Evolutionary conservation across 768 basidiomycete species (phyloP), one percentile per base, ranked within the genome.

Genomic region (Grammothele lineata): DNA sequence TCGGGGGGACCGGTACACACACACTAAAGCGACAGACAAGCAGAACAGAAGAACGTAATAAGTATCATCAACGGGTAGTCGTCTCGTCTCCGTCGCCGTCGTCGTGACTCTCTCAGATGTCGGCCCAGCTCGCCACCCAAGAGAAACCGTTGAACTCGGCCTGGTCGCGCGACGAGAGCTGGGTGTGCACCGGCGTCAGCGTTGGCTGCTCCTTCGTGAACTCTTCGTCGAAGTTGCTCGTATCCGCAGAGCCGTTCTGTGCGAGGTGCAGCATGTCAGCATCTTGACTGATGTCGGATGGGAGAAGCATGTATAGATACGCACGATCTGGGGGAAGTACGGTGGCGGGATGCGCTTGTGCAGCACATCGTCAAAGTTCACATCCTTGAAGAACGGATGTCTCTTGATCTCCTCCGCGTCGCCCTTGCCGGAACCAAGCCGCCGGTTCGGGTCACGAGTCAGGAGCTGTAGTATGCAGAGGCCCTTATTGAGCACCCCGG

Each of bases 321-420:
- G 64, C 61, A 92, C 93, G 60, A 99, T 92, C 2, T 85, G 89
- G 14, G 96, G 96, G 81, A 92, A 93, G 73, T 97, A 99, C 3
- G 95, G 91, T 18, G 93, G 90, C 18, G 94, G 93, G 60, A 98
- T 92, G 50, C 94, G 90, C 69, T 98, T 98, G 72, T 96, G 77
- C 55, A 95, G 65, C n/a, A 99, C 88, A 66, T 97, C 95, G 55
- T 98, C 96, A 65, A 87, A 99, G 70, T 70, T 97, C 40, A 95
- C 89, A 64, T 98, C 96, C 68, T 94, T 93, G 79, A 99, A 99
- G 81, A 98, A 99, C 3, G 92, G 83, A 62, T 98, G 96, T 45
- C 81, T 77, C 70, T 99, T 99, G 72, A 99, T 95, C 58, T 97
- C 95, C 59, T 92, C 89, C 1, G 96, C 96, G 57, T 98, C 96